These are phyloP conservation scores for Parascedosporium putredinis DNA, from an alignment of 2,329 filamentous ascomycete genomes.

Conservation along the genomic window DNA sequence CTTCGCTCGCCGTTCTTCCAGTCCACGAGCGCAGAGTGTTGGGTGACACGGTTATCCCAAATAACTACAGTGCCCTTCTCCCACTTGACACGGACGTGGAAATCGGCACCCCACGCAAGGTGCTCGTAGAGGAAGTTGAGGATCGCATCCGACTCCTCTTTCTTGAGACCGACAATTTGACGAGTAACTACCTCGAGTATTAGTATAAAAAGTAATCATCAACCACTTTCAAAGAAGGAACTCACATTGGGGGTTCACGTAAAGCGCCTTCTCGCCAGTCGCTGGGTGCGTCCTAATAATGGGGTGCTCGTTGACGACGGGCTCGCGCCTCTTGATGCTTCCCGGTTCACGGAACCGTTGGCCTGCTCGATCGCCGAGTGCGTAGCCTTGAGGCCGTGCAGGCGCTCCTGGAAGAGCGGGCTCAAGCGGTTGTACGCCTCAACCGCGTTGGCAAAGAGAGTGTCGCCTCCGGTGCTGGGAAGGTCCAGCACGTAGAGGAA, in stretches of 20 bases:
- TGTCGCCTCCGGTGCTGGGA: constrained; percentile 72
- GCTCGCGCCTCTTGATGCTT: constrained; percentile 64
- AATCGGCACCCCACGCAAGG: constrained; percentile 46
- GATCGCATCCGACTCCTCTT: constrained; percentile 71
- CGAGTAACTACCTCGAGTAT: constrained; percentile 38
- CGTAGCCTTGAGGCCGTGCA: constrained; percentile 70
- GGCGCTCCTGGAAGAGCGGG: constrained; percentile 64
- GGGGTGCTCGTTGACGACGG: constrained; percentile 64
- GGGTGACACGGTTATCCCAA: constrained; percentile 76
- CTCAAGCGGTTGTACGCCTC: constrained; percentile 75
- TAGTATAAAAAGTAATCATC: neutral
- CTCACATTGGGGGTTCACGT: constrained; percentile 73
- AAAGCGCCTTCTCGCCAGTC: constrained; percentile 77
- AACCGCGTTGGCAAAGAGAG: constrained; percentile 67
- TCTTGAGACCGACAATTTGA: constrained; percentile 71
- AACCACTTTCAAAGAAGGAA: constrained; percentile 7
- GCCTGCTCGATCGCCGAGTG: constrained; percentile 80
- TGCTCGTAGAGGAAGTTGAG: constrained; percentile 59
- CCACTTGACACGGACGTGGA: constrained; percentile 67
- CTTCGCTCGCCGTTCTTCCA: constrained; percentile 71
- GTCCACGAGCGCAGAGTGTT: constrained; percentile 70
- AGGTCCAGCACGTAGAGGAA: constrained; percentile 83
- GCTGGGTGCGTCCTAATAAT: constrained; percentile 71
- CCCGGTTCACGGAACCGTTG: constrained; percentile 52
- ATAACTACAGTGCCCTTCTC: constrained; percentile 69